Base-by-base conservation (phyloP, 2,329 filamentous ascomycete genomes). In the Bisporella sp. region DNA sequence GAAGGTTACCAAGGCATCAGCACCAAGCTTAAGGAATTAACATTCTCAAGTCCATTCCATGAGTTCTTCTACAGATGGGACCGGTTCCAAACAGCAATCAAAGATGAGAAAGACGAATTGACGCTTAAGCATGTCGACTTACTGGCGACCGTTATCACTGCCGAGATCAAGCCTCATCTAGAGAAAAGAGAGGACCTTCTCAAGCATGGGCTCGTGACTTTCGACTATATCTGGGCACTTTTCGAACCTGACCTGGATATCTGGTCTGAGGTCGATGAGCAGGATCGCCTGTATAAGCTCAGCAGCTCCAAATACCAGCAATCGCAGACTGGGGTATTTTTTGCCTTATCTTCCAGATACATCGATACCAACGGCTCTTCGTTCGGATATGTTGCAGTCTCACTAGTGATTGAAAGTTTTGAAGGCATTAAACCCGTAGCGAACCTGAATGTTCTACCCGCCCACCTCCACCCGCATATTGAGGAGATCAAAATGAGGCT, bases 21-120 rank as follows among this genome's bases (percentile, higher is more conserved):
- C 2, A 75, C 77, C 33, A 73, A 71, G 8, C 68, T 87, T 30
- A 72, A 79, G n/a, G 73, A 79, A 1, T 69, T 87, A 1, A 77
- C 79, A 49, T 85, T 87, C 53, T 63, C 68, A 6, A 75, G 74
- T 0, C 80, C 79, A 0, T 87, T 86, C 54, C 69, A 77, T 56
- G 78, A 79, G 0, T 78, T 88, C 45, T 78, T 86, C 40, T 82
- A 88, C 64, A 75, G 83, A 32, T 87, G 82, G 81, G 67, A 71
- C 1, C 59, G 68, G 5, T 71, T 82, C 37, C 57, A 63, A 7
- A 61, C 67, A 4, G 70, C 71, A 29, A 66, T 71, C 41, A 61
- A 73, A 7, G 68, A 71, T 32, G 58, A 70, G 6, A 60, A 67
- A 1, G 74, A 80, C 12, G 58, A 63, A 4, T 65, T 61, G 13